Base-by-base conservation (phyloP, 371 early-diverging fungal species). In the Nematocida major region DNA sequence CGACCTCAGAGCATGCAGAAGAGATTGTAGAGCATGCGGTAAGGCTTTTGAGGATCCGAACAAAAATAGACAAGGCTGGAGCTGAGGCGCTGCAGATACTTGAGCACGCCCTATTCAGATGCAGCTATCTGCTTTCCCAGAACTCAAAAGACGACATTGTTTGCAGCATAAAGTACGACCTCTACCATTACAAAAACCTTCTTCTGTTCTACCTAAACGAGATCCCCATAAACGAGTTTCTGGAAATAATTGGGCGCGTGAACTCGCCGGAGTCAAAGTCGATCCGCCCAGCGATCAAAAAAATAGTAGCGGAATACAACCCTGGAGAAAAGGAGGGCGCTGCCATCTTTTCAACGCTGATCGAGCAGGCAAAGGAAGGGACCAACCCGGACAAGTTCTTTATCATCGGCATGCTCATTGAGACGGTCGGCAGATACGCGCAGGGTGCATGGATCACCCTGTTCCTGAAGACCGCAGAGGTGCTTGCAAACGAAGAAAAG, bases 381-480 rank as follows among this genome's bases (percentile, higher is more conserved):
- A 30, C 65, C 1, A 22, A 26, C 3, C 26, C 38, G 1, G 76
- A 73, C 32, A 62, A 43, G 42, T 20, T 73, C 11, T 73, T 73
- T 65, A 43, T 73, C 9, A 28, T 73, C 22, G 40, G 49, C 3
- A 9, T 73, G 3, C n/a, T 73, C 11, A 22, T 18, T 11, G 65
- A 63, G 15, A 47, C 38, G 20, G 15, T 62, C 0, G 32, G 24
- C 38, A 62, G 34, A 32, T 53, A 40, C 34, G 49, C 42, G 2
- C 65, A 73, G 13, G 76, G 76, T 18, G 65, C 62, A 1, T 73
- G 76, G 76, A 1, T 73, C 13, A 73, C 76, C 0, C 0, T 73
- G 4, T 73, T 73, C 38, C 36, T 73, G 11, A 59, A 73, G 43
- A 13, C 20, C 11, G 3, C 50, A 7, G 76, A 73, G 49, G 4